phyloP scores from a whole-genome alignment of 2,329 filamentous ascomycete genomes.

The Curvularia lunata region DNA sequence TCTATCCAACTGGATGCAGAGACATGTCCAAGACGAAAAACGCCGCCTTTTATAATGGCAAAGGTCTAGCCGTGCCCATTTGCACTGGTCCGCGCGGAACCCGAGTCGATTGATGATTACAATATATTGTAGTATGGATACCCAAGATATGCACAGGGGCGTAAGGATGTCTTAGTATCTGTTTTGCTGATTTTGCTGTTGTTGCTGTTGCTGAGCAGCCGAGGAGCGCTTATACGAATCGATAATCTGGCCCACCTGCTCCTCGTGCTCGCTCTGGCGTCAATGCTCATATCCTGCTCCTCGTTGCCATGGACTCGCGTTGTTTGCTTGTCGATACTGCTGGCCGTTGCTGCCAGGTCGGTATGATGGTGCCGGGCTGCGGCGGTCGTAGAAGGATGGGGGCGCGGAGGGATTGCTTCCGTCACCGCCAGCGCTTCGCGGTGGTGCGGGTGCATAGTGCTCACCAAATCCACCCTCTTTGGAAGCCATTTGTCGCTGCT shows the following conservation, averaged over 20 bases:
- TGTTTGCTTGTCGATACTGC: constrained; percentile 57
- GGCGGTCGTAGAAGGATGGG: constrained; percentile 45
- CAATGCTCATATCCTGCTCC: constrained; percentile 69
- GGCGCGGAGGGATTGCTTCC: constrained; percentile 47
- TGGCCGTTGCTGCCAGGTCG: constrained; percentile 47
- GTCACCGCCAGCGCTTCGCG: constrained; percentile 50
- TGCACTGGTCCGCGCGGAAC: constrained; percentile 28
- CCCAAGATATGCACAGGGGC: constrained; percentile 35
- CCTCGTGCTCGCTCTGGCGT: constrained; percentile 49
- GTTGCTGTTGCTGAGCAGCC: constrained; percentile 23
- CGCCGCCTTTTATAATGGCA: constrained; percentile 34
- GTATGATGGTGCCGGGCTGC: constrained; percentile 42
- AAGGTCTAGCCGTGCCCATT: constrained; percentile 16
- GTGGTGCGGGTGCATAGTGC: constrained; percentile 51
- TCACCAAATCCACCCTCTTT: constrained; percentile 51
- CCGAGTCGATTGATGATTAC: constrained; percentile 32
- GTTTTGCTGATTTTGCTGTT: constrained; percentile 19
- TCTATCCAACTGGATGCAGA: constrained; percentile 16
- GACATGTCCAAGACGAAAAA: constrained; percentile 16
- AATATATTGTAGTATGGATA: constrained; percentile 24
- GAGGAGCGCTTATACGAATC: constrained; percentile 46
- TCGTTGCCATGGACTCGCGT: constrained; percentile 68
- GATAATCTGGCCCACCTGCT: constrained; percentile 45
- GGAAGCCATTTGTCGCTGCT: constrained; percentile 39
- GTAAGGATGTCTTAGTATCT: constrained; percentile 33